These are phyloP conservation scores for Dactylellina leptospora DNA, from an alignment of 2,329 filamentous ascomycete species.

Conservation along the genomic window DNA sequence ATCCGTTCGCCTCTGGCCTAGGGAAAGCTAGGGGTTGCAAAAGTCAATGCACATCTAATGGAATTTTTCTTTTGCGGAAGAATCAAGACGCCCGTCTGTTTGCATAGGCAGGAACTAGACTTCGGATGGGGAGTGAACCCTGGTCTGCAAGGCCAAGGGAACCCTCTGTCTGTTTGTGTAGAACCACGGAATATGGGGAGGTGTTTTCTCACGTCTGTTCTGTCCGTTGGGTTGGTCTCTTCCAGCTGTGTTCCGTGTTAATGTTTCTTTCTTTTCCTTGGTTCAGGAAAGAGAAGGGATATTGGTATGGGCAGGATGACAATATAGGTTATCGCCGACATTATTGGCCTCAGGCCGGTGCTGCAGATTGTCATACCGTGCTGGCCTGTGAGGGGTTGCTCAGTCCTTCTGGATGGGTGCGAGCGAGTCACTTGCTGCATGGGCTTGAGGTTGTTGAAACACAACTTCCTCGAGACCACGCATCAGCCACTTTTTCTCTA, in stretches of 20 bases:
- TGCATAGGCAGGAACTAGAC: constrained; percentile 22
- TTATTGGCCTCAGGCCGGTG: background rate
- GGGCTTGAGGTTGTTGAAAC: constrained; percentile 27
- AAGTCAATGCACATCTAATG: constrained; percentile 22
- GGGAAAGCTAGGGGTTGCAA: constrained; percentile 28
- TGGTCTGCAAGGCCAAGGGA: constrained; percentile 22
- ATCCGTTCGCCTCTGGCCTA: constrained; percentile 43
- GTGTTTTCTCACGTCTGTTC: too few species aligned
- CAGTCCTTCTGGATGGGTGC: constrained; percentile 11
- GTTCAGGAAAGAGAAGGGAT: background rate
- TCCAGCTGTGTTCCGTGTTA: too few species aligned
- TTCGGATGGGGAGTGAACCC: constrained; percentile 36
- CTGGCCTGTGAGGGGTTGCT: constrained; percentile 14
- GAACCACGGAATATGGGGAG: constrained; percentile 39
- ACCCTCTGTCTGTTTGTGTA: constrained; percentile 6
- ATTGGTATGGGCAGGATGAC: background rate
- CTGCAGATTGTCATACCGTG: constrained; percentile 4
- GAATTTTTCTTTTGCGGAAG: constrained; percentile 41
- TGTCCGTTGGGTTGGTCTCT: too few species aligned
- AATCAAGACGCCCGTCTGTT: constrained; percentile 24
- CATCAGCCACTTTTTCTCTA: constrained; percentile 46
- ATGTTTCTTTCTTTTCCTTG: constrained; percentile 1
- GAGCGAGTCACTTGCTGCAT: constrained; percentile 14
- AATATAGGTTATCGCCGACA: background rate
- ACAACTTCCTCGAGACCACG: constrained; percentile 1